Evolutionary conservation across 2,329 filamentous ascomycete genomes (phyloP).

Genomic region (Colletotrichum echinochloae): DNA sequence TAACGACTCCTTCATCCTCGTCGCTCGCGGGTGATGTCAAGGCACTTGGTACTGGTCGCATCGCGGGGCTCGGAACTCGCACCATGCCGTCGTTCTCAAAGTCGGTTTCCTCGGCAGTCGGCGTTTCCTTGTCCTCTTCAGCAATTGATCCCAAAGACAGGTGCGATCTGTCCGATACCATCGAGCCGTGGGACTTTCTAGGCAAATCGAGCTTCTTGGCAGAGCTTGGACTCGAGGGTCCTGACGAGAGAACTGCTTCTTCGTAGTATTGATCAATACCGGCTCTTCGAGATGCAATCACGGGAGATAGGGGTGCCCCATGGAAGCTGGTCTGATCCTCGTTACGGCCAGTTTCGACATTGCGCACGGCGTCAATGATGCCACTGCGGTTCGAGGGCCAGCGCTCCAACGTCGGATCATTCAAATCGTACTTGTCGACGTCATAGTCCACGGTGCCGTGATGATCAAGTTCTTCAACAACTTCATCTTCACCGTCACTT

Average conservation of each 20-base stretch:
- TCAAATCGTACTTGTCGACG: slow-evolving; percentile 51
- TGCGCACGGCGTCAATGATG: slow-evolving; percentile 59
- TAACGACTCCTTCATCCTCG: slow-evolving; percentile 57
- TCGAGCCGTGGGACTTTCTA: slow-evolving; percentile 45
- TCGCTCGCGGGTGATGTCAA: slow-evolving; percentile 48
- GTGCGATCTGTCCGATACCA: slow-evolving; percentile 51
- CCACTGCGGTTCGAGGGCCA: slow-evolving; percentile 60
- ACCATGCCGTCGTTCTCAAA: slow-evolving; percentile 34
- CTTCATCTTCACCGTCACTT: slow-evolving; percentile 47
- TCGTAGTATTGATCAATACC: slow-evolving; percentile 53
- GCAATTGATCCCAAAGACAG: slow-evolving; percentile 60
- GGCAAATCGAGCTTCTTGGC: slow-evolving; percentile 47
- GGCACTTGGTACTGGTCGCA: slow-evolving; percentile 42
- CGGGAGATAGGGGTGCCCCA: slow-evolving; percentile 51
- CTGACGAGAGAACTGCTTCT: slow-evolving; percentile 51
- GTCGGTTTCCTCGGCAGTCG: slow-evolving; percentile 34
- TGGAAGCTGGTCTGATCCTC: slow-evolving; percentile 55
- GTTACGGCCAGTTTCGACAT: slow-evolving; percentile 58
- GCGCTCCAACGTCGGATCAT: slow-evolving; percentile 61
- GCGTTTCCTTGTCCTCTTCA: slow-evolving; percentile 48
- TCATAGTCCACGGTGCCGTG: slow-evolving; percentile 42
- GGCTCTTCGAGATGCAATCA: slow-evolving; percentile 49
- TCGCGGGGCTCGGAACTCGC: slow-evolving; percentile 47
- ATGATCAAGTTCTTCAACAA: slow-evolving; percentile 10
- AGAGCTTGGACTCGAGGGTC: slow-evolving; percentile 50